Conservation (phyloP, 805 yeast genomes). For the Candida lessepsii region DNA sequence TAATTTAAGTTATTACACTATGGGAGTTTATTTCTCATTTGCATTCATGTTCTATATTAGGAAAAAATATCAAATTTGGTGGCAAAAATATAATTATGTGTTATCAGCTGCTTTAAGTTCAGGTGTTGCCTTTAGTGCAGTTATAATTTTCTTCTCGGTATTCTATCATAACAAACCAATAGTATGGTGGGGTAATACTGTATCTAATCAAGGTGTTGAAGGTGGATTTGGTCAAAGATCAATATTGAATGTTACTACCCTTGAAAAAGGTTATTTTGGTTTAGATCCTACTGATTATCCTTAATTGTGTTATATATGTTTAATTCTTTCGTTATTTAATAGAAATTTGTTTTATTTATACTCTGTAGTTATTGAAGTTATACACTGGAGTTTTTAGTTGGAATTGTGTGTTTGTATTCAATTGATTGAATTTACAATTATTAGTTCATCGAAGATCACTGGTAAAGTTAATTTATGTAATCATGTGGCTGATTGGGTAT, state of each 20-base stretch:
- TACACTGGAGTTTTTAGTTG: too few relatives aligned
- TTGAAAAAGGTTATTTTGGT: conserved; percentile 2
- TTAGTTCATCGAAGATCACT: too few relatives aligned
- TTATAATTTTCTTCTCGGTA: conserved; percentile 35
- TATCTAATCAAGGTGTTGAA: conserved; percentile 30
- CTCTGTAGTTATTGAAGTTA: too few relatives aligned
- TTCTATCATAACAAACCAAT: conserved; percentile 25
- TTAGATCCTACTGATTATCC: too few relatives aligned
- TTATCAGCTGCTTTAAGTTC: conserved; percentile 26
- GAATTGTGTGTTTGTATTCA: too few relatives aligned
- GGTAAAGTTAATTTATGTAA: too few relatives aligned
- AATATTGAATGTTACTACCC: neutral
- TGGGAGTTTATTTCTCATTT: conserved; percentile 23
- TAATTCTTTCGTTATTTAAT: too few relatives aligned
- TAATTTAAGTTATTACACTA: conserved; percentile 27
- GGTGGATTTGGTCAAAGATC: conserved; percentile 12
- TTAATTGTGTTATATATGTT: too few relatives aligned
- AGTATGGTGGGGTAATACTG: conserved; percentile 27
- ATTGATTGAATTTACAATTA: too few relatives aligned
- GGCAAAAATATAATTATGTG: conserved; percentile 33
- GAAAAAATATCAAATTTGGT: conserved; percentile 25
- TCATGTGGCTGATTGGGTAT: too few relatives aligned
- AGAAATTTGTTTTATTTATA: too few relatives aligned
- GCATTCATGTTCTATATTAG: conserved; percentile 27
- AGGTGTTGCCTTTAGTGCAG: conserved; percentile 30